Evolutionary conservation across 2,329 filamentous ascomycete species (phyloP).

Genomic region (Juglanconis sp.): DNA sequence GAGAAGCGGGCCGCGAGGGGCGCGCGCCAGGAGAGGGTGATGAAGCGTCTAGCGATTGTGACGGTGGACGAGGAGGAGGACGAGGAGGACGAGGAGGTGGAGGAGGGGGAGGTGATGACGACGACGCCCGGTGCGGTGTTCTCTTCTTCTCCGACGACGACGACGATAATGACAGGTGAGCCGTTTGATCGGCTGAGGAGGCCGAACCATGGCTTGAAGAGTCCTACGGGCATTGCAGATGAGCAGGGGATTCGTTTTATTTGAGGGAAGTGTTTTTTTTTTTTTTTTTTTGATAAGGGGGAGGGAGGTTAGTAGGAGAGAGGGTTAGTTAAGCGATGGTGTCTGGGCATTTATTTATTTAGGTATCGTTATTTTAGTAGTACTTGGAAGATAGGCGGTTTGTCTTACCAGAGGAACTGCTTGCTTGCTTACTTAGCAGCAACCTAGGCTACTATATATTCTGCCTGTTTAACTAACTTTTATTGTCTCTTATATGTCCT

Average conservation of each 20-base stretch:
- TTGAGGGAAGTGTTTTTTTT: constrained; percentile 11
- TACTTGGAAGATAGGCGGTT: too few species aligned
- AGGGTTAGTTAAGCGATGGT: constrained; percentile 1
- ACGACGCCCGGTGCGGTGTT: background rate
- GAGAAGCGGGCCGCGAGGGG: constrained; percentile 12
- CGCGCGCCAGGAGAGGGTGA: background rate
- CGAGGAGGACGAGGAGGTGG: constrained; percentile 8
- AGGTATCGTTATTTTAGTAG: too few species aligned
- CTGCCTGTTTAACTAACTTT: too few species aligned
- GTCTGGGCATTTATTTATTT: background rate
- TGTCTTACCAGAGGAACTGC: too few species aligned
- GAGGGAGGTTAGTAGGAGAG: background rate
- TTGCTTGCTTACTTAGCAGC: too few species aligned
- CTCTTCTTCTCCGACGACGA: background rate
- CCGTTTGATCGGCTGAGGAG: constrained; percentile 15
- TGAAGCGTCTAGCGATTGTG: constrained; percentile 5
- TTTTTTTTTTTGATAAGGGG: background rate
- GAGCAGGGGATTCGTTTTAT: constrained; percentile 32
- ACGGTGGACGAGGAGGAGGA: constrained; percentile 4
- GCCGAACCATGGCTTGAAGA: constrained; percentile 19
- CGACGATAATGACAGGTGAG: background rate
- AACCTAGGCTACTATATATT: too few species aligned
- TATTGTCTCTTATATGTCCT: too few species aligned
- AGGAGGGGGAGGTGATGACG: constrained; percentile 6
- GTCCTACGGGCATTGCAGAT: constrained; percentile 28